Base-by-base conservation (phyloP, 1,284 basidiomycete genomes). In the Bondarzewia mesenterica region DNA sequence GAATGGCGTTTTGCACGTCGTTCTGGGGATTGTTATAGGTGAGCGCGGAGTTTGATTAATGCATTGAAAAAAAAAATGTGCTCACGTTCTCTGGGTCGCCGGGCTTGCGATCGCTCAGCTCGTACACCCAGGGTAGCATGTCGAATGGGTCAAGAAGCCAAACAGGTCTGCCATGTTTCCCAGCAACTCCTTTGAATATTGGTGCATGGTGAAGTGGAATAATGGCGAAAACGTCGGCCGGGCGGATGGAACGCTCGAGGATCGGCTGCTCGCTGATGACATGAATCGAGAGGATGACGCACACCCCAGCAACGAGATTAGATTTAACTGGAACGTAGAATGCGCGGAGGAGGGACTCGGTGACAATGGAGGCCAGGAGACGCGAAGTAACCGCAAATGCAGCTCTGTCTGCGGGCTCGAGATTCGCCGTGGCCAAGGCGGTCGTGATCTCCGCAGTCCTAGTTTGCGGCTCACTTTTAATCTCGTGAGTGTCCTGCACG, bases 131-230 rank as follows among this genome's bases (percentile, higher is more conserved):
- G 5, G 73, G 71, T n/a, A 67, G 47, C 72, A 75, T 74, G 55
- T 74, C 73, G 6, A 73, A 60, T 7, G 73, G 73, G 54, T 75
- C 73, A 14, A 73, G 58, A 23, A 74, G 65, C 35, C 66, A 68
- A 26, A 73, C 65, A 15, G 58, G 51, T 15, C 54, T 54, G 16
- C 70, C 70, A 51, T 67, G 61, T 42, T 53, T 58, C 7, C 45
- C 22, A 7, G 39, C 26, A 7, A 38, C 26, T 26, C 53, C 59
- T 16, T 60, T 60, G 41, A 71, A 60, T 4, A 72, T 61, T 3
- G 73, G 73, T 7, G 52, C 46, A 52, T 65, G 56, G 38, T 63
- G 63, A 36, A 74, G 56, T 23, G 69, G 64, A n/a, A 72, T 58
- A 42, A 73, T 58, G 18, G 58, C 65, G 35, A 68, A 70, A 29